Percentiles rank a stretch among this genome's conserved stretches.
Conservation (phyloP, 768 basidiomycete species). For the Lactarius evosmus region DNA sequence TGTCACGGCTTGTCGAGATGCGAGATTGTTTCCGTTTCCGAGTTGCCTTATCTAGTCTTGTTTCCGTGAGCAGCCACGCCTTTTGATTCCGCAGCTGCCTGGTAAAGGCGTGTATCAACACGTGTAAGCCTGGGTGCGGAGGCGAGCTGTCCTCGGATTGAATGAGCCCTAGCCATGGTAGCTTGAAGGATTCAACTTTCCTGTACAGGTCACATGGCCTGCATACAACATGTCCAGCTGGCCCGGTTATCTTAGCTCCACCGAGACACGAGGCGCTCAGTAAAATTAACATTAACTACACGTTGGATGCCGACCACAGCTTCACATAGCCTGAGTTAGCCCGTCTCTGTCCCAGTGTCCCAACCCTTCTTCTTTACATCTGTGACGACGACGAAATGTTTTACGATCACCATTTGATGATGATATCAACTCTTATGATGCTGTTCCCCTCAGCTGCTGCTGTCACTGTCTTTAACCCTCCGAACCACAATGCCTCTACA, state of each 20-base stretch:
- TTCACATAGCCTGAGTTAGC: not conserved
- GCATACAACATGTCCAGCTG: not conserved
- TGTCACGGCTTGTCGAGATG: not conserved
- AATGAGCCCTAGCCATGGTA: not conserved
- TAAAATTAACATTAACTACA: not conserved
- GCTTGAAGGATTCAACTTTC: not conserved
- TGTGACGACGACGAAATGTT: conserved; percentile 25
- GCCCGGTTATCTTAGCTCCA: not conserved
- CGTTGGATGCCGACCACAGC: not conserved
- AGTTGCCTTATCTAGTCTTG: conserved; percentile 1
- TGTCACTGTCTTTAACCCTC: not conserved
- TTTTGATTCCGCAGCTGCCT: conserved; percentile 12
- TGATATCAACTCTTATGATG: conserved; percentile 23
- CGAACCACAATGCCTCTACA: not conserved
- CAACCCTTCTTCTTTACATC: conserved; percentile 4
- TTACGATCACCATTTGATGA: conserved; percentile 26
- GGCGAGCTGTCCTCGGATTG: not conserved
- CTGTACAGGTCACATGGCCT: not conserved
- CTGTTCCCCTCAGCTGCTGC: conserved; percentile 3
- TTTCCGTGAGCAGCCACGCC: not conserved
- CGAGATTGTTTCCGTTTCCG: not conserved
- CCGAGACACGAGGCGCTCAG: not conserved
- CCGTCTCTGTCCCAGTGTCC: not conserved
- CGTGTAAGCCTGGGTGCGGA: not conserved
- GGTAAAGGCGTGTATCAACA: conserved; percentile 12